Evolutionary conservation across 75 land plant species (phyloP).

Genomic region (Cupressus sempervirens): DNA sequence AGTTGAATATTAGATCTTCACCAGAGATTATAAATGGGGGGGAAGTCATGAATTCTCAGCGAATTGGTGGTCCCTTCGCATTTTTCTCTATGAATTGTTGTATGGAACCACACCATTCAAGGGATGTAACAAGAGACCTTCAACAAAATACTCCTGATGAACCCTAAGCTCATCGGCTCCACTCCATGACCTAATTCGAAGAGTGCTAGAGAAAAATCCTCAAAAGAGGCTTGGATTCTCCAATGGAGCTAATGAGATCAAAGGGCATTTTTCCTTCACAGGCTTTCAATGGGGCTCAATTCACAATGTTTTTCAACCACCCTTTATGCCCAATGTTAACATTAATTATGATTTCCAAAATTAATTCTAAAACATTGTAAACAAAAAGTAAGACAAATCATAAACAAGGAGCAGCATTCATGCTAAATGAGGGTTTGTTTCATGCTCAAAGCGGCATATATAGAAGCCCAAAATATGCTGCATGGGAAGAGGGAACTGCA

Average conservation of each 20-base stretch:
- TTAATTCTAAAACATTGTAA: too few species aligned
- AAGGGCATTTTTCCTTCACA: slow-evolving; percentile 55
- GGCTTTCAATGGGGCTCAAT: slow-evolving; percentile 62
- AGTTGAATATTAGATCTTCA: too few species aligned
- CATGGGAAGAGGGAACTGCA: too few species aligned
- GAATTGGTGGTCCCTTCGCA: slow-evolving; percentile 29
- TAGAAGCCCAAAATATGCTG: too few species aligned
- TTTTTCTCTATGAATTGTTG: slow-evolving; percentile 24
- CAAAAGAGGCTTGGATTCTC: slow-evolving; percentile 40
- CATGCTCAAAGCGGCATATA: too few species aligned
- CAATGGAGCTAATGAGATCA: slow-evolving; percentile 62
- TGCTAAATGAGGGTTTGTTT: too few species aligned
- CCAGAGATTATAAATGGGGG: slow-evolving; percentile 19
- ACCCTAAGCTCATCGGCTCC: neutral
- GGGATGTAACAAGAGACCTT: slow-evolving; percentile 22
- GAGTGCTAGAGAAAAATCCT: slow-evolving; percentile 67
- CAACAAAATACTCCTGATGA: slow-evolving; percentile 6
- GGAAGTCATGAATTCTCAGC: slow-evolving; percentile 24
- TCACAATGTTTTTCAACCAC: slow-evolving; percentile 53
- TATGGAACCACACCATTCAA: slow-evolving; percentile 30
- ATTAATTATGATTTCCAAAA: too few species aligned
- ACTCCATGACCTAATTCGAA: slow-evolving; percentile 46
- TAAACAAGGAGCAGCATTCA: too few species aligned
- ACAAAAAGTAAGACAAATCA: too few species aligned
- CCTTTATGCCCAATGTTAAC: slow-evolving; percentile 33